Conservation (phyloP, 78 protist species). For the Fonticula alba region DNA sequence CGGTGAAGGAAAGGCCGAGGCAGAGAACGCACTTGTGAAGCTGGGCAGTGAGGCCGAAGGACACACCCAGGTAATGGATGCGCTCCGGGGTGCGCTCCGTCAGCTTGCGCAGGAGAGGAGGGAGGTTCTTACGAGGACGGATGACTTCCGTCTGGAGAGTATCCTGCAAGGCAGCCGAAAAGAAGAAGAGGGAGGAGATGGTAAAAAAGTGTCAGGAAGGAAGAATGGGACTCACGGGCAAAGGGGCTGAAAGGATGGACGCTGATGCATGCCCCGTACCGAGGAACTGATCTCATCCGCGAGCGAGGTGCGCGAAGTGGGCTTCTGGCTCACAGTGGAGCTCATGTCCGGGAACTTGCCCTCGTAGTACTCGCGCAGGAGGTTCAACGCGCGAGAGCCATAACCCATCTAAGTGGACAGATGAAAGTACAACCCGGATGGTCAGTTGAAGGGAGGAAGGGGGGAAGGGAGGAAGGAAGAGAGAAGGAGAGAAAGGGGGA, state of each 20-base stretch:
- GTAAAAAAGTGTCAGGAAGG: too few species aligned
- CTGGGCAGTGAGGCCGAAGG: conserved; percentile 61
- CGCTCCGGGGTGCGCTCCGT: conserved; percentile 47
- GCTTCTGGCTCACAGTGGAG: too few species aligned
- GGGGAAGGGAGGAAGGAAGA: neutral
- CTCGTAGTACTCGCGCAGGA: conserved; percentile 52
- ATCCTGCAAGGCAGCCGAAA: neutral
- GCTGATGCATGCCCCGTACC: too few species aligned
- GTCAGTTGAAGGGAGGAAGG: neutral
- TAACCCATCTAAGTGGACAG: conserved; percentile 83
- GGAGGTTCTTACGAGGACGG: conserved; percentile 41
- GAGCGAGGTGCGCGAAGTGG: too few species aligned
- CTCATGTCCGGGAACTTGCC: conserved; percentile 41
- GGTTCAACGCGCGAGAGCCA: conserved; percentile 72
- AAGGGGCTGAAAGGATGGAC: too few species aligned
- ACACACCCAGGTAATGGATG: conserved; percentile 84
- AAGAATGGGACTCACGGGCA: too few species aligned
- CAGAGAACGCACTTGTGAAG: conserved; percentile 30
- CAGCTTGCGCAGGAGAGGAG: conserved; percentile 56
- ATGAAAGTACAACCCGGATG: neutral
- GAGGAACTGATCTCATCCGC: too few species aligned
- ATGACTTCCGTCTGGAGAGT: conserved; percentile 10
- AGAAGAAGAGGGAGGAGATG: too few species aligned
- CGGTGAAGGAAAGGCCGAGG: too few species aligned
- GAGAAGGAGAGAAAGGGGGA: neutral